Conservation (phyloP, 257 asterid species). For the Primulina eburnea region DNA sequence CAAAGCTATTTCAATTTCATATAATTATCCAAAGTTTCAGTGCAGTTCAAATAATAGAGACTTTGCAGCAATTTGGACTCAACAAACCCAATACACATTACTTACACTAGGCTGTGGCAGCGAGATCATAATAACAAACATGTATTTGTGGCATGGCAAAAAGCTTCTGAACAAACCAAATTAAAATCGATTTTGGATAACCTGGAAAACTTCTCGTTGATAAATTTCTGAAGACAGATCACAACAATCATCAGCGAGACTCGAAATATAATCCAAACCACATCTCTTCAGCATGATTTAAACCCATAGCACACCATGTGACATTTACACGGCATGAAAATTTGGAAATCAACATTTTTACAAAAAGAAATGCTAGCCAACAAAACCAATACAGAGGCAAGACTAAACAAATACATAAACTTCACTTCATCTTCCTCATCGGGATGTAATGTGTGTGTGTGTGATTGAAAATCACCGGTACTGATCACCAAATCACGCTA, state of each 20-base stretch:
- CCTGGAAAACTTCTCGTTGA: no score
- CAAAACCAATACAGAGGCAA: background rate
- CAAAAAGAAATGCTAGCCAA: background rate
- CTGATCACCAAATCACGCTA: background rate
- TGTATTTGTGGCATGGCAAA: no score
- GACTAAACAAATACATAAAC: background rate
- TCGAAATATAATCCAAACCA: background rate
- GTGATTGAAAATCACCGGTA: no score
- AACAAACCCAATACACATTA: background rate
- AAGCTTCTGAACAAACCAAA: no score
- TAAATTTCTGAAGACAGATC: no score
- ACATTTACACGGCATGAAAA: background rate
- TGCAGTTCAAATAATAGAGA: background rate
- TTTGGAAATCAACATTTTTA: conserved; percentile 2
- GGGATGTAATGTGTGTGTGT: background rate
- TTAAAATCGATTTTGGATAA: no score
- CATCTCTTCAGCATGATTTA: background rate
- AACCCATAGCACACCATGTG: background rate
- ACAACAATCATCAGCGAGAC: background rate
- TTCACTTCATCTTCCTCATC: background rate
- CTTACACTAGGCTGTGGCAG: no score
- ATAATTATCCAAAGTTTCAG: background rate
- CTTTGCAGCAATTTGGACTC: background rate
- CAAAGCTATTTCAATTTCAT: background rate
- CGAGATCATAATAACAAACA: no score